Conservation (phyloP, 441 rosid genomes). For the Aleurites moluccanus region DNA sequence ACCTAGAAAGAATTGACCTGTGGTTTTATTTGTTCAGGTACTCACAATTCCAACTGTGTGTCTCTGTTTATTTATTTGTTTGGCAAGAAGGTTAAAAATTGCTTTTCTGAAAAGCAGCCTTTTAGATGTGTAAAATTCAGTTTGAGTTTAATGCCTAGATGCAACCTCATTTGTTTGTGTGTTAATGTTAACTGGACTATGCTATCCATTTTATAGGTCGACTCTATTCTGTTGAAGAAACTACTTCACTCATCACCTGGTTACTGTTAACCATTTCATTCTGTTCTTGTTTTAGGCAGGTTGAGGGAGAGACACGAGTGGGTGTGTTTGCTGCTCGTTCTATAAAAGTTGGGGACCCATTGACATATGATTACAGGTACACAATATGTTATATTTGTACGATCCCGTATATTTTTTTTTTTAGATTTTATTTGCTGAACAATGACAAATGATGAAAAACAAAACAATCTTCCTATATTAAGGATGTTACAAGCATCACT, state of each 20-base stretch:
- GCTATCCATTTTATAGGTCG: not conserved
- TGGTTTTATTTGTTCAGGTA: not conserved
- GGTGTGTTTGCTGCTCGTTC: constrained; percentile 92
- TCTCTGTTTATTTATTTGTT: not conserved
- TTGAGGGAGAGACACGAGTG: constrained; percentile 85
- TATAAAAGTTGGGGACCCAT: constrained; percentile 74
- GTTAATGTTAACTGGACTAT: not conserved
- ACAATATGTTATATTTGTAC: not conserved
- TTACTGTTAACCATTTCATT: constrained; percentile 7
- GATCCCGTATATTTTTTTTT: not conserved
- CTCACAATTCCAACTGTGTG: not conserved
- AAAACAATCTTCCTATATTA: not conserved
- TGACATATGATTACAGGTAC: constrained; percentile 95
- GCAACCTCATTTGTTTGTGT: not conserved
- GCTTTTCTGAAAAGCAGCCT: not conserved
- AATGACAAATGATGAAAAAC: not conserved
- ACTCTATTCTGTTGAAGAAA: not conserved
- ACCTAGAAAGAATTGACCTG: not conserved
- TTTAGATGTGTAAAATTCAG: not conserved
- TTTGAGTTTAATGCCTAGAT: not conserved
- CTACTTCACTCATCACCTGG: not conserved
- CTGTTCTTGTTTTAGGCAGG: constrained; percentile 60
- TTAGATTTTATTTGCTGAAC: not conserved
- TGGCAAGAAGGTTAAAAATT: not conserved
- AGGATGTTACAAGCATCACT: not conserved